Evolutionary conservation across 768 basidiomycete genomes (phyloP).

Genomic region (Suillus cothurnatus): DNA sequence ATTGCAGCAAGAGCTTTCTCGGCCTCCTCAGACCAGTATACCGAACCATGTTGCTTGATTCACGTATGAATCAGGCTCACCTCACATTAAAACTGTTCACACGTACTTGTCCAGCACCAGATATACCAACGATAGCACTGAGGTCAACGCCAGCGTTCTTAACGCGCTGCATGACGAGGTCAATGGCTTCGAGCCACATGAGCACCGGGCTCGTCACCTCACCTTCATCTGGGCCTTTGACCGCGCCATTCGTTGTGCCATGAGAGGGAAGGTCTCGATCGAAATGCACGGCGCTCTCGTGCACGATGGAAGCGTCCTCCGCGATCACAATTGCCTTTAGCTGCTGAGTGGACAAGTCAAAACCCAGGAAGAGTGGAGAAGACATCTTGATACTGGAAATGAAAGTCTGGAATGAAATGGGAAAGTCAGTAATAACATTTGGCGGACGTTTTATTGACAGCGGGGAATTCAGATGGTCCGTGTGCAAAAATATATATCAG

Average conservation of each 20-base stretch:
- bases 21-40: slow-evolving; percentile 73
- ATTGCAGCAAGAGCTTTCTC: slow-evolving; percentile 54
- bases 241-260: slow-evolving; percentile 65
- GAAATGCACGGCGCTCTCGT: slow-evolving; percentile 77
- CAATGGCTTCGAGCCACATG: slow-evolving; percentile 87
- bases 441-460: neutral
- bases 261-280: slow-evolving; percentile 76
- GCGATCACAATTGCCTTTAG: slow-evolving; percentile 75
- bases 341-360: slow-evolving; percentile 87
- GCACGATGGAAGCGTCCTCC: slow-evolving; percentile 56
- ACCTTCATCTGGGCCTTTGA: slow-evolving; percentile 63
- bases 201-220: slow-evolving; percentile 80
- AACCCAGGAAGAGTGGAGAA: slow-evolving; percentile 64
- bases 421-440: neutral
- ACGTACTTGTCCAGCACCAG: slow-evolving; percentile 77
- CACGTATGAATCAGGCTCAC: neutral
- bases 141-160: slow-evolving; percentile 61
- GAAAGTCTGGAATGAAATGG: slow-evolving; percentile 1
- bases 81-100: neutral
- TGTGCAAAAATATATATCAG: slow-evolving; percentile 6
- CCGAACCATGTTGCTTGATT: slow-evolving; percentile 82
- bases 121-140: slow-evolving; percentile 59
- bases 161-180: slow-evolving; percentile 69
- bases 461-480: slow-evolving; percentile 4
- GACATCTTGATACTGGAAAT: slow-evolving; percentile 12